phyloP scores from a whole-genome alignment of 306 rosid species.

The Glycine latifolia region DNA sequence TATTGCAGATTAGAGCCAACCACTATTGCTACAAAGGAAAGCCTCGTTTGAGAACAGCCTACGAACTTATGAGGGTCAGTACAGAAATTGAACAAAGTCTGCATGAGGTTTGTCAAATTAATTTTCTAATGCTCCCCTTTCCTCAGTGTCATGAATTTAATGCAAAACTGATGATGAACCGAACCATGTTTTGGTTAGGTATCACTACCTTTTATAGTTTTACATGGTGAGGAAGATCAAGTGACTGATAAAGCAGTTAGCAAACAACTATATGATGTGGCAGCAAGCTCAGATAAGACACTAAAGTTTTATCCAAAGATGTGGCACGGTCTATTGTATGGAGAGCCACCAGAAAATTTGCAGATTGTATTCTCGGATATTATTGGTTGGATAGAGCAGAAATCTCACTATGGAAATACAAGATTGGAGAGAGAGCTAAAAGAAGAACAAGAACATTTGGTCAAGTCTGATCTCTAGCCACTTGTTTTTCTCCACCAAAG shows the following conservation, averaged over 20 bases:
- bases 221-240: slow-evolving; percentile 81
- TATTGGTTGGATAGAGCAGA: slow-evolving; percentile 67
- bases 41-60: slow-evolving; percentile 83
- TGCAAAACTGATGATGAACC: too few relatives aligned
- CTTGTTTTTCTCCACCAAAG: too few relatives aligned
- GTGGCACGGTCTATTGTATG: slow-evolving; percentile 95
- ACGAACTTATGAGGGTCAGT: slow-evolving; percentile 68
- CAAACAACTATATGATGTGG: slow-evolving; percentile 62
- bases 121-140: too few relatives aligned
- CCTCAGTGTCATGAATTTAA: too few relatives aligned
- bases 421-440: slow-evolving; percentile 75
- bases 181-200: slow-evolving; percentile 6
- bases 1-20: slow-evolving; percentile 64
- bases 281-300: slow-evolving; percentile 77
- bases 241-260: slow-evolving; percentile 81
- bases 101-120: slow-evolving; percentile 44
- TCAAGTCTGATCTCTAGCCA: neutral
- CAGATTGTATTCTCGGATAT: slow-evolving; percentile 74
- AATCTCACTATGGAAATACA: slow-evolving; percentile 50
- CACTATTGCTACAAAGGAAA: slow-evolving; percentile 78
- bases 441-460: slow-evolving; percentile 50
- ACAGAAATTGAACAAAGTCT: slow-evolving; percentile 60
- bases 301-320: slow-evolving; percentile 74
- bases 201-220: slow-evolving; percentile 72
- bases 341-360: slow-evolving; percentile 78